Base-by-base conservation (phyloP, 345 rosid species). In the Clausena lansium region DNA sequence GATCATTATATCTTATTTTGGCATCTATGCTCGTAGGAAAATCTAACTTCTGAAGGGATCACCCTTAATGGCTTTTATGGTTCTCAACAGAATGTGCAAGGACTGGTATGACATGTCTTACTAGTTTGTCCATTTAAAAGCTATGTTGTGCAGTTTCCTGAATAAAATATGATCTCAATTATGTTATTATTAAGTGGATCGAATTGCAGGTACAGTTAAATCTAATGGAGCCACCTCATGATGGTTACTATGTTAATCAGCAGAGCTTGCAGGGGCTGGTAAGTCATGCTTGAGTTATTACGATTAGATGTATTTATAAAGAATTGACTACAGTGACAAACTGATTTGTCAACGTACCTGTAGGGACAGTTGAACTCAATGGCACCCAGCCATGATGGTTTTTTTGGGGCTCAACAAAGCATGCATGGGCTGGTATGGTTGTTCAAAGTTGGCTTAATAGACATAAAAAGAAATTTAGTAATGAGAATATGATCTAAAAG, bases 161-260 rank as follows among this genome's bases (percentile, higher is more conserved):
- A 62, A 45, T 32, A 35, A 11, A 74, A 25, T 30, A 54, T 22
- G 25, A 35, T 70, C 74, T 52, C 71, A 62, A 57, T 24, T 47
- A 36, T 67, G 70, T 36, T 57, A 2, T 7, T 32, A n/a, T 74
- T 41, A 35, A 67, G 55, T 75, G 62, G 66, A 58, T 6, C 60
- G 41, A 7, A 52, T 81, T 68, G 75, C 81, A 87, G 90, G 86
- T 87, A 41, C 88, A 81, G 70, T 79, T 87, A 75, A 87, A 85
- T 81, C 82, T 87, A 64, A 87, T 87, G 90, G 90, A 87, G 83
- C 90, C 86, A 30, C 90, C 90, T 52, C 87, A 84, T 73, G 90
- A 87, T 81, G 88, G 79, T 62, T 85, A 85, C 76, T 87, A 78
- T 82, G 88, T 85, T 67, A 78, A 76, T 84, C 87, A 82, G 65